Percentiles rank a stretch among this genome's conserved stretches.
Evolutionary conservation across 2,329 filamentous ascomycete species (phyloP).

Genomic region (Aspergillus fumigatus): DNA sequence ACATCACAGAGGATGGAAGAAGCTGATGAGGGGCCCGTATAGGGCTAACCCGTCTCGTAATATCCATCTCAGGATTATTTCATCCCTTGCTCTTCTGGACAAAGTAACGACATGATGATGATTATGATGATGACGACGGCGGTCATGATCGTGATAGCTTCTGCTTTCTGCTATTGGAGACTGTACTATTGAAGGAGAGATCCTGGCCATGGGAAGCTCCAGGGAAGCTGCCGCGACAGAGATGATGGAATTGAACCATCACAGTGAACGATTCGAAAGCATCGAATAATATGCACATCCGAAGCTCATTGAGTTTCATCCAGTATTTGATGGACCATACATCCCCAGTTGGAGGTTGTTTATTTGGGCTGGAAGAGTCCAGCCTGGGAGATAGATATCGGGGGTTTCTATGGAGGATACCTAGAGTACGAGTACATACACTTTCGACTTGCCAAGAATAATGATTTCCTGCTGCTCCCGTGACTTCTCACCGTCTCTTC

Average conservation of each 20-base stretch:
- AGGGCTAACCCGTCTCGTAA: neutral
- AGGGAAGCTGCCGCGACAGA: no score
- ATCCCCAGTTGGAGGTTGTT: neutral
- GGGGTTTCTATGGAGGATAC: no score
- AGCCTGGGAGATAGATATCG: neutral
- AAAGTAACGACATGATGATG: constrained; percentile 1
- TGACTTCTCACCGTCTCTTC: neutral
- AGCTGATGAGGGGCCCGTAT: no score
- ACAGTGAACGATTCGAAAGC: neutral
- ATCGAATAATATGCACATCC: neutral
- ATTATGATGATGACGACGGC: neutral
- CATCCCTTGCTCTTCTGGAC: neutral
- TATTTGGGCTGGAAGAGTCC: neutral
- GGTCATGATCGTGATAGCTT: neutral
- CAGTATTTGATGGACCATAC: neutral
- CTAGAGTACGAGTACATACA: no score
- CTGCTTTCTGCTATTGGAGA: neutral
- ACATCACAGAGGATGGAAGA: neutral
- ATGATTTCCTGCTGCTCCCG: neutral
- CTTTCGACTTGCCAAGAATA: neutral
- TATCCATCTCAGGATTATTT: neutral
- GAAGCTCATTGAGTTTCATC: neutral
- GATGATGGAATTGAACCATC: neutral
- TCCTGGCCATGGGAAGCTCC: neutral
- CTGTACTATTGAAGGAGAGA: neutral